Conservation (phyloP, 257 asterid genomes). For the Solanum medicagineum region DNA sequence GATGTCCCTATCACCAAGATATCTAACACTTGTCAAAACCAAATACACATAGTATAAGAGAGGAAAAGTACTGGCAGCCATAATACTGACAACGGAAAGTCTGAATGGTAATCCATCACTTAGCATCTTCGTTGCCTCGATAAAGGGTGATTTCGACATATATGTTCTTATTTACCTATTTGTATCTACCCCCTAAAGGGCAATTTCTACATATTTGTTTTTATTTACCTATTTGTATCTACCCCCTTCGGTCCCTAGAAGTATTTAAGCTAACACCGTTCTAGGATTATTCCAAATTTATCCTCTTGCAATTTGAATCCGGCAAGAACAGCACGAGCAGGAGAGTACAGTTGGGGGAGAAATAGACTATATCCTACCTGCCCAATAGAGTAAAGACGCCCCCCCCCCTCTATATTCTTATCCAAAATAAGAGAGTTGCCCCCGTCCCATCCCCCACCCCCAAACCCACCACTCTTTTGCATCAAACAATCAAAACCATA, state of each 20-base stretch:
- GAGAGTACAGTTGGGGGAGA: background rate
- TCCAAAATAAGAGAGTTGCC: background rate
- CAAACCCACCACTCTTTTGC: background rate
- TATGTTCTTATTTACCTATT: background rate
- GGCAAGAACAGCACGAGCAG: background rate
- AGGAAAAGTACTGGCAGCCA: background rate
- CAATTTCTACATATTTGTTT: background rate
- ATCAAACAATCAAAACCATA: background rate
- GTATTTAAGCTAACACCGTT: background rate
- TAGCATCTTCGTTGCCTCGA: background rate
- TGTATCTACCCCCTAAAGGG: background rate
- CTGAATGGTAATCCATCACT: background rate
- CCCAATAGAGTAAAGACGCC: background rate
- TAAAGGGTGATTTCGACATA: background rate
- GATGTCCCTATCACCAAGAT: background rate
- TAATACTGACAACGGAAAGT: background rate
- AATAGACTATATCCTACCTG: background rate
- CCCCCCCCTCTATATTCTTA: background rate
- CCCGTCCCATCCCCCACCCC: background rate
- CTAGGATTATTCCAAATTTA: background rate
- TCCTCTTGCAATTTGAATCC: background rate
- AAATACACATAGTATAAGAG: background rate
- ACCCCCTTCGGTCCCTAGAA: background rate
- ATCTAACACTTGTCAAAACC: background rate
- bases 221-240: background rate